Evolutionary conservation across 1,284 basidiomycete species (phyloP).

Genomic region (Ganoderma lucidum): DNA sequence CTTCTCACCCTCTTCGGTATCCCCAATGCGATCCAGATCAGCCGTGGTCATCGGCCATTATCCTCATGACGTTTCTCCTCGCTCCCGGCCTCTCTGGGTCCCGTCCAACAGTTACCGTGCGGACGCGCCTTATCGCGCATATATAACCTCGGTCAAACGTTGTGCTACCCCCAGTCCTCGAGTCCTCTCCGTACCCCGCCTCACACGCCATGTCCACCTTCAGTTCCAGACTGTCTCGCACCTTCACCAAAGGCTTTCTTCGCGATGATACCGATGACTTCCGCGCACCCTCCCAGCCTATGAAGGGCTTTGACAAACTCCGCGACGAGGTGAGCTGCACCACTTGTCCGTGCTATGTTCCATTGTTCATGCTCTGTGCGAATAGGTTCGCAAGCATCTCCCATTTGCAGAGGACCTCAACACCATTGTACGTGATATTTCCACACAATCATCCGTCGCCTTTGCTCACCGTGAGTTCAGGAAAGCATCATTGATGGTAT

Average conservation of each 20-base stretch:
- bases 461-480: constrained; percentile 18
- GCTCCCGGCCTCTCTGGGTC: neutral
- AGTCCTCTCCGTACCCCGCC: neutral
- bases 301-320: constrained; percentile 51
- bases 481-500: constrained; percentile 57
- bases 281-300: neutral
- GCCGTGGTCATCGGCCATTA: neutral
- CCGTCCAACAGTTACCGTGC: neutral
- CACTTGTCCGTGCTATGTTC: neutral
- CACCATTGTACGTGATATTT: constrained; percentile 46
- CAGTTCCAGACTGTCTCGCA: constrained; percentile 11
- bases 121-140: neutral
- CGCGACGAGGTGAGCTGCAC: constrained; percentile 50
- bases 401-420: constrained; percentile 48
- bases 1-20: constrained; percentile 3
- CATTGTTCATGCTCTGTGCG: neutral
- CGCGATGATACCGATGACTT: neutral
- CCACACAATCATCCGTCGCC: neutral
- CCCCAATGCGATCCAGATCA: neutral
- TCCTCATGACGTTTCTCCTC: neutral
- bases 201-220: constrained; percentile 13
- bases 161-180: neutral
- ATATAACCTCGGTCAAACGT: constrained; percentile 8
- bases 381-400: constrained; percentile 55
- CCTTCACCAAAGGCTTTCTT: constrained; percentile 5